Evolutionary conservation across 2,329 filamentous ascomycete genomes (phyloP).

Genomic region (Anthostomella pinea): DNA sequence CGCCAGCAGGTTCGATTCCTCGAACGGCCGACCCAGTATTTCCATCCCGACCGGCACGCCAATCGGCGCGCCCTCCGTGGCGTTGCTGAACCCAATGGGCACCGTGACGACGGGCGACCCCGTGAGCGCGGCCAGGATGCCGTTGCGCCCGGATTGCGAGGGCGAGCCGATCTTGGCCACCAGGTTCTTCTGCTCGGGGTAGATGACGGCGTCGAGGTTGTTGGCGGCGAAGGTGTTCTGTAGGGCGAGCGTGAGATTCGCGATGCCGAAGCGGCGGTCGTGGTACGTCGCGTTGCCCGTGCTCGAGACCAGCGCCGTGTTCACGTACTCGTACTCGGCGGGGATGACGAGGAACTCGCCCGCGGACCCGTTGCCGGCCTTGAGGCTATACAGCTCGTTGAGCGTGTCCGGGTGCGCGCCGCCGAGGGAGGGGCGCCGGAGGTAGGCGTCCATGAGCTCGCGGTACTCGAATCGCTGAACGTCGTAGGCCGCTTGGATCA

Average conservation of each 20-base stretch:
- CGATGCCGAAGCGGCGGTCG: constrained; percentile 30
- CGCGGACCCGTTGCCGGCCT: too few species aligned
- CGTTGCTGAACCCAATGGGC: constrained; percentile 50
- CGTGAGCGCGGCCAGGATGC: constrained; percentile 16
- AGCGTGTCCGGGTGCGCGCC: constrained; percentile 45
- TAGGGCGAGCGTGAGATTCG: not conserved
- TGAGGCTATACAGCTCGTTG: constrained; percentile 44
- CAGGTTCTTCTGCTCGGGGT: constrained; percentile 6
- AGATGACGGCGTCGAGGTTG: constrained; percentile 3
- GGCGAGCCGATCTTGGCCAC: constrained; percentile 46
- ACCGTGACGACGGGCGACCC: constrained; percentile 43
- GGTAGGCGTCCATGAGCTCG: constrained; percentile 53
- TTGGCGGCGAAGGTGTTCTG: constrained; percentile 2
- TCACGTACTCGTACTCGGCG: constrained; percentile 53
- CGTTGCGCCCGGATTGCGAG: constrained; percentile 56
- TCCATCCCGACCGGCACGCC: constrained; percentile 65
- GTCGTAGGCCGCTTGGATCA: constrained; percentile 49
- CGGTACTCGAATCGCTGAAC: constrained; percentile 61
- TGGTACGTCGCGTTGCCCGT: constrained; percentile 49
- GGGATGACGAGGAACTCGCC: constrained; percentile 59
- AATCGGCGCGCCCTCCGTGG: constrained; percentile 45
- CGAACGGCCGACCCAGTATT: constrained; percentile 56
- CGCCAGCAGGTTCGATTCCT: constrained; percentile 50
- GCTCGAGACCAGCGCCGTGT: constrained; percentile 48
- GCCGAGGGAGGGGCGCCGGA: constrained; percentile 41